A percentile compares a stretch with the other conserved stretches of the same genome.
Conservation (phyloP, 2,329 filamentous ascomycete species). For the Fusarium mundagurra region DNA sequence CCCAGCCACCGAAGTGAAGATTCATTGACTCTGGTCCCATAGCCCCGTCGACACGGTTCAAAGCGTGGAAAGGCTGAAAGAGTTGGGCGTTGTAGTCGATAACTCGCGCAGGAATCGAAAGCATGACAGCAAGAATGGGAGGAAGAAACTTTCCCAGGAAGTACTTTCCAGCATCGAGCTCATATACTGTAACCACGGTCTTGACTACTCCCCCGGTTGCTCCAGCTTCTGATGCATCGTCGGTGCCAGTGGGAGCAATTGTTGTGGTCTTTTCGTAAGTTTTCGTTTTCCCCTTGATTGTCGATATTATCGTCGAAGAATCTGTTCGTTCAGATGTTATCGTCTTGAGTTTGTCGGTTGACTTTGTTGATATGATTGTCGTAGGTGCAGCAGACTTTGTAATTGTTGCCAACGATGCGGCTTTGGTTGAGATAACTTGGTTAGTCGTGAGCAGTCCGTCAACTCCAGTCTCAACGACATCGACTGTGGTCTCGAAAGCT, state of each 20-base stretch:
- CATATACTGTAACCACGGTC: constrained; percentile 22
- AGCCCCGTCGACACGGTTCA: constrained; percentile 52
- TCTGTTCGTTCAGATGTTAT: constrained; percentile 29
- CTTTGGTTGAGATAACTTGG: constrained; percentile 21
- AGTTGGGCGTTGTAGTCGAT: constrained; percentile 55
- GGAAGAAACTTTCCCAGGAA: constrained; percentile 58
- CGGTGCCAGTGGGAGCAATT: constrained; percentile 22
- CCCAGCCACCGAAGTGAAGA: constrained; percentile 53
- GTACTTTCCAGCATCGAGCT: constrained; percentile 42
- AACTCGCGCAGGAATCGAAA: constrained; percentile 55
- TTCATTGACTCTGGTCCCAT: constrained; percentile 54
- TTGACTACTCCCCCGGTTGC: constrained; percentile 17
- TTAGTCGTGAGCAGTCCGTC: constrained; percentile 27
- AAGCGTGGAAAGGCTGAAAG: constrained; percentile 57
- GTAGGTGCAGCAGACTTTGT: constrained; percentile 20
- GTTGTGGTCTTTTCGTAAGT: constrained; percentile 31
- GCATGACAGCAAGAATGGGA: constrained; percentile 51
- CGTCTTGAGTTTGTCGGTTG: constrained; percentile 21
- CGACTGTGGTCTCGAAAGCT: constrained; percentile 23
- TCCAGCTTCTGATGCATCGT: not conserved
- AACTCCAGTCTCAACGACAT: constrained; percentile 11
- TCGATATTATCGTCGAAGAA: constrained; percentile 36
- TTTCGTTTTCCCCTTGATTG: constrained; percentile 29
- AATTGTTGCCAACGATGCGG: constrained; percentile 25
- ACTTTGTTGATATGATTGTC: constrained; percentile 27